A percentile compares a stretch with the other conserved stretches of the same genome.
phyloP scores from a whole-genome alignment of 2,329 filamentous ascomycete species.

The Didymella pomorum region DNA sequence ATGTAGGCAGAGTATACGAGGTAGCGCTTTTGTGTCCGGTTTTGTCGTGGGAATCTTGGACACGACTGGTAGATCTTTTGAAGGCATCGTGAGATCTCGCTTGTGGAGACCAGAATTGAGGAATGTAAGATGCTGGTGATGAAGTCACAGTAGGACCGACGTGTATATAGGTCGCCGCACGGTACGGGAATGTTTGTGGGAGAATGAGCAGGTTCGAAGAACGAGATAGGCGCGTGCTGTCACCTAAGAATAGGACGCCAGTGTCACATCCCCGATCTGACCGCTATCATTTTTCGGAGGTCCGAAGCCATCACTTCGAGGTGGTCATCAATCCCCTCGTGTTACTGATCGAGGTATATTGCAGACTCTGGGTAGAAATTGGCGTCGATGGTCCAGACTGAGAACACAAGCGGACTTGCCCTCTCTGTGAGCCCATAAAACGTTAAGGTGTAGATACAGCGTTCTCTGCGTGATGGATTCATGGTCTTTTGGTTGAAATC shows the following conservation, averaged over 20 bases:
- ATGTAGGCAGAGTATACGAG: conserved; percentile 81
- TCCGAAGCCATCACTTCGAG: conserved; percentile 8
- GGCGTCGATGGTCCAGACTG: not conserved
- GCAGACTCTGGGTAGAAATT: not conserved
- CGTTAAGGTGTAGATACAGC: not conserved
- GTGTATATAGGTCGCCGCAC: not conserved
- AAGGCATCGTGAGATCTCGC: conserved; percentile 6
- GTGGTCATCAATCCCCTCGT: not conserved
- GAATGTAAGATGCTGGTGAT: not conserved
- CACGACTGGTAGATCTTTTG: conserved; percentile 5
- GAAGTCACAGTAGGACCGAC: not conserved
- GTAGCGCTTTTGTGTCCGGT: conserved; percentile 50
- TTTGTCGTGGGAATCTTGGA: conserved; percentile 37
- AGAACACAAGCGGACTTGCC: not conserved
- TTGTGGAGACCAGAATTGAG: not conserved
- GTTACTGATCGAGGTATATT: not conserved
- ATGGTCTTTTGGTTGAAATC: not conserved
- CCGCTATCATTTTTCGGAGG: conserved; percentile 4
- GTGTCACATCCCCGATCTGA: conserved; percentile 10
- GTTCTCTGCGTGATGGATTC: not conserved
- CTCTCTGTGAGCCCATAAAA: not conserved
- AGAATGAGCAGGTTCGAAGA: not conserved
- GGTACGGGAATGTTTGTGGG: not conserved
- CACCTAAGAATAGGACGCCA: conserved; percentile 19
- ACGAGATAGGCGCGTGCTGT: conserved; percentile 5